Evolutionary conservation across 2,329 filamentous ascomycete species (phyloP).

Genomic region (Zelopaecilomyces penicillatus): DNA sequence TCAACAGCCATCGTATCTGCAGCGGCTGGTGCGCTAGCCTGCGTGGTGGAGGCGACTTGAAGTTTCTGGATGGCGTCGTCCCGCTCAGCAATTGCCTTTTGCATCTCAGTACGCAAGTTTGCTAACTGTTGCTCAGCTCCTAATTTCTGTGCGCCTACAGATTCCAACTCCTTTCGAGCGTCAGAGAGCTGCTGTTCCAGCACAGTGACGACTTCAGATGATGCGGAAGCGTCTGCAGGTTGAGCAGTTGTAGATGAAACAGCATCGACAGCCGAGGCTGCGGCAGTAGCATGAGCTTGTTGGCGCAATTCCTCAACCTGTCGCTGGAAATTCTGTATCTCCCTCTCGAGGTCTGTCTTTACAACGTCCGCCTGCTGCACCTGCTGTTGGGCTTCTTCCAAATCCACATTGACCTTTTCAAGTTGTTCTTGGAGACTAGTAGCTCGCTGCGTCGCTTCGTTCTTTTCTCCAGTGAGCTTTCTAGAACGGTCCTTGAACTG

Average conservation of each 20-base stretch:
- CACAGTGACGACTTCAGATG: conserved; percentile 38
- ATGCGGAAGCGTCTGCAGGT: conserved; percentile 29
- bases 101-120: conserved; percentile 48
- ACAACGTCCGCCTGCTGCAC: conserved; percentile 23
- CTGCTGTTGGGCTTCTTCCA: conserved; percentile 39
- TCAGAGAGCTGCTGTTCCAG: conserved; percentile 42
- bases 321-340: conserved; percentile 35
- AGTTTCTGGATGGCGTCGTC: conserved; percentile 46
- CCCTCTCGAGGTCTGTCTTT: conserved; percentile 31
- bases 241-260: conserved; percentile 23
- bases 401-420: conserved; percentile 41
- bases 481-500: conserved; percentile 55
- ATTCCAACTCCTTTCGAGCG: conserved; percentile 54
- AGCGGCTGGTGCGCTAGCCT: conserved; percentile 6
- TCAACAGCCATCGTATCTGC: background rate
- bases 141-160: conserved; percentile 58
- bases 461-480: conserved; percentile 45
- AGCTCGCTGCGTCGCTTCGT: conserved; percentile 42
- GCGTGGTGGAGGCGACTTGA: conserved; percentile 20
- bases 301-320: conserved; percentile 31
- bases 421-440: conserved; percentile 44
- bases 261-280: conserved; percentile 24
- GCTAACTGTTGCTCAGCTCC: conserved; percentile 56
- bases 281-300: conserved; percentile 20
- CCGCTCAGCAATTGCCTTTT: conserved; percentile 52